A percentile compares a stretch with the other conserved stretches of the same genome.
Evolutionary conservation across 257 asterid genomes (phyloP).

Genomic region (Petunia secreta): DNA sequence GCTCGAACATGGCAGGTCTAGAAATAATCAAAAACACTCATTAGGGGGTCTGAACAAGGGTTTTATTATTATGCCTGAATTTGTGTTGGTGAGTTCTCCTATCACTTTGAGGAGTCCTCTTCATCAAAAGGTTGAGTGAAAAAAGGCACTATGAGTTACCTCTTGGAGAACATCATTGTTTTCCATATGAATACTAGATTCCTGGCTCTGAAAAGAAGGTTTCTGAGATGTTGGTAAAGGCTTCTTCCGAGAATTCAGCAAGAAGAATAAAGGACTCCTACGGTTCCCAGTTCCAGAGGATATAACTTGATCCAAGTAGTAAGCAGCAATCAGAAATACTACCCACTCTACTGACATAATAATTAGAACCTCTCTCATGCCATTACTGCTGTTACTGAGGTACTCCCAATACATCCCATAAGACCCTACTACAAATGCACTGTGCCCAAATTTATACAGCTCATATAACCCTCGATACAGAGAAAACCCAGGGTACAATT

Average conservation of each 20-base stretch:
- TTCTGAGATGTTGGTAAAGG: constrained; percentile 23
- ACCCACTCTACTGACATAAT: constrained; percentile 41
- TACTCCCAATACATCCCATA: constrained; percentile 43
- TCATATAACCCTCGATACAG: constrained; percentile 42
- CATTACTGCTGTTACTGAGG: constrained; percentile 32
- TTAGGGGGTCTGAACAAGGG: neutral
- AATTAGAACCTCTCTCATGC: constrained; percentile 41
- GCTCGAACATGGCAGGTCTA: neutral
- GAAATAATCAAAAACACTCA: neutral
- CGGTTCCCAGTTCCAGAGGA: constrained; percentile 18
- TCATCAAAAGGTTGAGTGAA: neutral
- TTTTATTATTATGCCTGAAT: neutral
- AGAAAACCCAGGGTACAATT: constrained; percentile 43
- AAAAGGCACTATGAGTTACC: constrained; percentile 26
- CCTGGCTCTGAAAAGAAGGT: constrained; percentile 17
- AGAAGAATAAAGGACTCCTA: constrained; percentile 21
- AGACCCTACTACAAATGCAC: constrained; percentile 33
- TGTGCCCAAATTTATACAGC: constrained; percentile 14
- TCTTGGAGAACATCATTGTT: constrained; percentile 42
- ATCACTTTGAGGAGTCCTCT: neutral
- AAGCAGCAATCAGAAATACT: constrained; percentile 32
- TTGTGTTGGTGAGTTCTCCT: neutral
- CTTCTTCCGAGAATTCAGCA: constrained; percentile 24
- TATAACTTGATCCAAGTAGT: constrained; percentile 28
- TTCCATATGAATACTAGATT: constrained; percentile 32